Conservation (phyloP, 2,329 filamentous ascomycete genomes). For the Rutstroemia sp. region DNA sequence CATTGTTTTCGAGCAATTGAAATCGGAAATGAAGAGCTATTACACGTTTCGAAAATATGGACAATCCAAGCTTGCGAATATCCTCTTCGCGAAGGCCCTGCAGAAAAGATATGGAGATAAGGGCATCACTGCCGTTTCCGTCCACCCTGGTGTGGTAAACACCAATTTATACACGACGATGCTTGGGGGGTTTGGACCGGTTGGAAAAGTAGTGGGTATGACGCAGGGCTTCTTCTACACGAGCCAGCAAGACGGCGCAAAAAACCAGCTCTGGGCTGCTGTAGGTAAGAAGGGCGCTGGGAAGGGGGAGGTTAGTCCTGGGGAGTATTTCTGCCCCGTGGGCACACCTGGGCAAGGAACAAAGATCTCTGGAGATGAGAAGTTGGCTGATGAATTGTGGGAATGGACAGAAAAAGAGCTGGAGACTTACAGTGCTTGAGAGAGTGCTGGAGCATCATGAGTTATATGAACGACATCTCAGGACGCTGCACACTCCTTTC, state of each 20-base stretch:
- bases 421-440: constrained; percentile 11
- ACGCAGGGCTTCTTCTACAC: constrained; percentile 1
- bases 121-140: constrained; percentile 29
- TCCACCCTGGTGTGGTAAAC: constrained; percentile 34
- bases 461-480: too few relatives aligned
- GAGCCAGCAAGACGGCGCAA: constrained; percentile 25
- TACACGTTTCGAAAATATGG: constrained; percentile 30
- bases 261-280: constrained; percentile 38
- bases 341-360: constrained; percentile 26
- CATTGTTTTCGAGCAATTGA: constrained; percentile 26
- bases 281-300: constrained; percentile 17
- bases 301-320: constrained; percentile 18
- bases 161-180: constrained; percentile 10
- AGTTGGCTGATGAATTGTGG: constrained; percentile 30
- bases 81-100: constrained; percentile 36
- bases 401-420: constrained; percentile 29
- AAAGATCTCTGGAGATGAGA: constrained; percentile 18
- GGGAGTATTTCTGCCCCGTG: constrained; percentile 34
- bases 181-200: background rate
- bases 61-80: constrained; percentile 41
- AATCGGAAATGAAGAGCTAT: constrained; percentile 4
- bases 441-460: background rate
- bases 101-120: constrained; percentile 31
- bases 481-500: too few relatives aligned
- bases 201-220: background rate